These are phyloP conservation scores for Coniochaeta hoffmannii DNA, from an alignment of 2,329 filamentous ascomycete species.

Conservation along the genomic window DNA sequence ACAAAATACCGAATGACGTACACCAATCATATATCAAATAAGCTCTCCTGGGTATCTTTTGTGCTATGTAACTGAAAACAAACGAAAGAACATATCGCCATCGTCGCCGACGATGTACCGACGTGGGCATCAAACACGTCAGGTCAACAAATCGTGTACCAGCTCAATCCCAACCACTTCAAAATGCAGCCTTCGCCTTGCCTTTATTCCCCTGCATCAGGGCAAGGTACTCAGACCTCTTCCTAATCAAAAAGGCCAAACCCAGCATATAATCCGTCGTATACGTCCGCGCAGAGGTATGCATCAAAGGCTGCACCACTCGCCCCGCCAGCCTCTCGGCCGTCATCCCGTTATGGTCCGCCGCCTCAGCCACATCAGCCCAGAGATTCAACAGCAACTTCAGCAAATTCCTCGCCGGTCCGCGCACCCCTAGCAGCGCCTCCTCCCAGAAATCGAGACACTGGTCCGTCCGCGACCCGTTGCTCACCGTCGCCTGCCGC, in stretches of 20 bases:
- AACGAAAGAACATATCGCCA: neutral
- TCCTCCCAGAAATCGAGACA: slow-evolving; percentile 41
- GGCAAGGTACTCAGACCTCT: slow-evolving; percentile 30
- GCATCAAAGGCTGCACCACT: slow-evolving; percentile 32
- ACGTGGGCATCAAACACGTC: neutral
- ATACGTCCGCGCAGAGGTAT: slow-evolving; percentile 22
- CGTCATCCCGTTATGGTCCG: slow-evolving; percentile 33
- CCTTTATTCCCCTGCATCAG: slow-evolving; percentile 24
- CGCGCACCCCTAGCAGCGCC: slow-evolving; percentile 30
- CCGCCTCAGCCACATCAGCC: slow-evolving; percentile 31
- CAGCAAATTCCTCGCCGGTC: slow-evolving; percentile 27
- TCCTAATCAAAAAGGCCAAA: slow-evolving; percentile 35
- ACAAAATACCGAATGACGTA: neutral
- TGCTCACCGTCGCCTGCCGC: slow-evolving; percentile 27
- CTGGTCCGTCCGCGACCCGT: slow-evolving; percentile 27
- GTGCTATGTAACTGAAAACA: neutral
- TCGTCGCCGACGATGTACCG: neutral
- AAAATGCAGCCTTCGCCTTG: slow-evolving; percentile 15
- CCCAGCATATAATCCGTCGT: slow-evolving; percentile 34
- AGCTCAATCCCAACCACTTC: neutral
- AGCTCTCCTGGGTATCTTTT: neutral
- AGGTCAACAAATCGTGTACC: neutral
- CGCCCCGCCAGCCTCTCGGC: slow-evolving; percentile 32
- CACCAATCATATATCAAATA: neutral
- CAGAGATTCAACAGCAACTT: slow-evolving; percentile 36